Percentiles rank a stretch among this genome's conserved stretches.
Evolutionary conservation across 495 filamentous ascomycete genomes (phyloP).

Genomic region (Penicillium nucicola): DNA sequence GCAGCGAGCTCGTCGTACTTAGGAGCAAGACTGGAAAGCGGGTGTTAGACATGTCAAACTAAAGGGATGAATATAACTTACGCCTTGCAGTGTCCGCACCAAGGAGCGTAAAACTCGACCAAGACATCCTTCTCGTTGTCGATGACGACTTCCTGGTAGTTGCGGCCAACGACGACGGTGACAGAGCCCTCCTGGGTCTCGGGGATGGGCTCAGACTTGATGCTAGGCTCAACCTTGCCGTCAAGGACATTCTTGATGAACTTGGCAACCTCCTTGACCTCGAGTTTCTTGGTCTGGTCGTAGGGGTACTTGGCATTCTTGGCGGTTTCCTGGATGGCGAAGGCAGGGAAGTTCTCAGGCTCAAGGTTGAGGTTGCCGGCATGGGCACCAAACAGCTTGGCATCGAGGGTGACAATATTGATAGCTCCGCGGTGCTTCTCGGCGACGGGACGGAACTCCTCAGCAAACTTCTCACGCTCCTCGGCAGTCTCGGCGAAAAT

Average conservation of each 20-base stretch:
- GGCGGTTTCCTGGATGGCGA: constrained; percentile 92
- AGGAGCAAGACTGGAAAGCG: constrained; percentile 51
- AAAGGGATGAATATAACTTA: constrained; percentile 27
- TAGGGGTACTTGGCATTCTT: constrained; percentile 98
- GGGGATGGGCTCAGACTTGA: constrained; percentile 97
- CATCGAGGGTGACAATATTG: constrained; percentile 98
- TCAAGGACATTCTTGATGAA: constrained; percentile 87
- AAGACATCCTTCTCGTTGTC: constrained; percentile 96
- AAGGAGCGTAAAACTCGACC: constrained; percentile 97
- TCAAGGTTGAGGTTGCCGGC: constrained; percentile 97
- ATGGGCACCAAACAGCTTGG: constrained; percentile 91
- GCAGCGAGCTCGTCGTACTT: constrained; percentile 80
- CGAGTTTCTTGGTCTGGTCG: constrained; percentile 80
- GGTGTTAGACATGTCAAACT: background rate
- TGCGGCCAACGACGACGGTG: constrained; percentile 86
- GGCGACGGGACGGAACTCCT: constrained; percentile 53
- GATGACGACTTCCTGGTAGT: constrained; percentile 88
- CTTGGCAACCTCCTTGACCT: constrained; percentile 65
- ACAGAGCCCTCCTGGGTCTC: constrained; percentile 92
- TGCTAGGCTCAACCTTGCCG: constrained; percentile 87
- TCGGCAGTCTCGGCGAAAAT: constrained; percentile 95
- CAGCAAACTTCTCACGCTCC: constrained; percentile 76
- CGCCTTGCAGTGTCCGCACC: constrained; percentile 99
- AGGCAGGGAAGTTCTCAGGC: constrained; percentile 89
- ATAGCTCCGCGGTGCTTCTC: constrained; percentile 70